Conservation (phyloP, 2,329 filamentous ascomycete species). For the Fusarium nurragi region DNA sequence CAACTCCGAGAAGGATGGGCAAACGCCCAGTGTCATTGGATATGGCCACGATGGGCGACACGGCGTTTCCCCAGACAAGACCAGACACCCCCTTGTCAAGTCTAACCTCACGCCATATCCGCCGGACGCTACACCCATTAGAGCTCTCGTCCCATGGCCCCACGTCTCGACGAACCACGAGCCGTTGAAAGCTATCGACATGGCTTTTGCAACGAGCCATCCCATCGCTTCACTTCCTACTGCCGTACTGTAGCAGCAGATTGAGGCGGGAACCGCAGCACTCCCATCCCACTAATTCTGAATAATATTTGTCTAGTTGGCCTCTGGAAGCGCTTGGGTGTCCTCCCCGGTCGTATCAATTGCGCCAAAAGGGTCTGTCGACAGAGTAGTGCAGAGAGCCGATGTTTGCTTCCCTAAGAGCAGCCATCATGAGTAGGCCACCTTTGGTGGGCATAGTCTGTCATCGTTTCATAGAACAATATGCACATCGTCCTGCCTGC, state of each 20-base stretch:
- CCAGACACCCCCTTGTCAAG: slow-evolving; percentile 32
- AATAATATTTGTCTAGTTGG: slow-evolving; percentile 24
- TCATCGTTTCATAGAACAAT: slow-evolving; percentile 1
- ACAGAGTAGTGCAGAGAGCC: not conserved
- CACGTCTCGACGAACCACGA: slow-evolving; percentile 41
- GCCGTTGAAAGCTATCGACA: slow-evolving; percentile 20
- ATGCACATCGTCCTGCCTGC: slow-evolving; percentile 21
- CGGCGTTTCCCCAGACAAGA: slow-evolving; percentile 40
- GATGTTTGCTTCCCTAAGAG: not conserved
- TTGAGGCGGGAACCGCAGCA: slow-evolving; percentile 23
- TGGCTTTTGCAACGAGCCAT: slow-evolving; percentile 34
- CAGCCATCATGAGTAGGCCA: not conserved
- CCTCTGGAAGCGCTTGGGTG: slow-evolving; percentile 16
- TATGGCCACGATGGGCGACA: slow-evolving; percentile 7
- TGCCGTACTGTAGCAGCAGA: slow-evolving; percentile 23
- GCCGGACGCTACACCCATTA: slow-evolving; percentile 44
- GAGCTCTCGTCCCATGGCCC: slow-evolving; percentile 42
- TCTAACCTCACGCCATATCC: slow-evolving; percentile 45
- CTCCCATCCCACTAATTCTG: slow-evolving; percentile 20
- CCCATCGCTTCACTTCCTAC: slow-evolving; percentile 32
- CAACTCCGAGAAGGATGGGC: slow-evolving; percentile 24
- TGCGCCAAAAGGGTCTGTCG: not conserved
- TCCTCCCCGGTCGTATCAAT: slow-evolving; percentile 8
- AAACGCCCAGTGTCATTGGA: slow-evolving; percentile 29
- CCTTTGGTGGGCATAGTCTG: not conserved